Conservation (phyloP, 2,329 filamentous ascomycete genomes). For the Claviceps pusilla region DNA sequence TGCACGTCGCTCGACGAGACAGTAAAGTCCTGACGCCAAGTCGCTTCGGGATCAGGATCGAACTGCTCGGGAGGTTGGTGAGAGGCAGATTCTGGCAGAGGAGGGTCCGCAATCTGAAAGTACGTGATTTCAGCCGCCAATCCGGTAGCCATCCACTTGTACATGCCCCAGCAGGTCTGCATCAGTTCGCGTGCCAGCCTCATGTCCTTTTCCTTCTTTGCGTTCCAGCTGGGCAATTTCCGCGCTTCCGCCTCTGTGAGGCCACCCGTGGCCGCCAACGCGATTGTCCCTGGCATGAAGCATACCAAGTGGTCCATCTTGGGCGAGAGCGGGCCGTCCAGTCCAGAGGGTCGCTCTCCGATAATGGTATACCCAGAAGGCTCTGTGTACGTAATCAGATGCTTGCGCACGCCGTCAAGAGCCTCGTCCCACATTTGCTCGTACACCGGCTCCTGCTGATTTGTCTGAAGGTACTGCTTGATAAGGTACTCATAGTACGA, state of each 20-base stretch:
- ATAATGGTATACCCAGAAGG: constrained; percentile 74
- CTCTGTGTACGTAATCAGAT: constrained; percentile 79
- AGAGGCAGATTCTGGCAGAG: constrained; percentile 40
- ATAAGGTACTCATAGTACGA: constrained; percentile 99
- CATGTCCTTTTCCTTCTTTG: constrained; percentile 75
- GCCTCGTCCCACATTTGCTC: constrained; percentile 86
- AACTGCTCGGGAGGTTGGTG: constrained; percentile 34
- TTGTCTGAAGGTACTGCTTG: constrained; percentile 94
- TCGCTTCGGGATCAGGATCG: constrained; percentile 35
- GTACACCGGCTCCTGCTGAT: constrained; percentile 71
- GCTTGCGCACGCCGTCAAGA: constrained; percentile 71
- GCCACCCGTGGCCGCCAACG: constrained; percentile 71
- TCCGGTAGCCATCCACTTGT: constrained; percentile 75
- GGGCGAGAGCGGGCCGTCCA: constrained; percentile 50
- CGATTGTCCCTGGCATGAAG: constrained; percentile 94
- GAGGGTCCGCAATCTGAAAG: constrained; percentile 61
- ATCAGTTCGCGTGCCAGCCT: constrained; percentile 75
- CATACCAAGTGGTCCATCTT: constrained; percentile 99
- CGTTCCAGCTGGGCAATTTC: constrained; percentile 56
- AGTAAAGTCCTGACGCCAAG: constrained; percentile 64
- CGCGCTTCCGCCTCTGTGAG: constrained; percentile 59
- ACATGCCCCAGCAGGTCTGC: constrained; percentile 97
- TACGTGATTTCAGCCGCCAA: constrained; percentile 91
- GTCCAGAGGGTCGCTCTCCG: constrained; percentile 65
- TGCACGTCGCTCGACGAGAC: constrained; percentile 75